Conservation (phyloP, 495 filamentous ascomycete species). For the Pseudoneurospora amorphoporcata region DNA sequence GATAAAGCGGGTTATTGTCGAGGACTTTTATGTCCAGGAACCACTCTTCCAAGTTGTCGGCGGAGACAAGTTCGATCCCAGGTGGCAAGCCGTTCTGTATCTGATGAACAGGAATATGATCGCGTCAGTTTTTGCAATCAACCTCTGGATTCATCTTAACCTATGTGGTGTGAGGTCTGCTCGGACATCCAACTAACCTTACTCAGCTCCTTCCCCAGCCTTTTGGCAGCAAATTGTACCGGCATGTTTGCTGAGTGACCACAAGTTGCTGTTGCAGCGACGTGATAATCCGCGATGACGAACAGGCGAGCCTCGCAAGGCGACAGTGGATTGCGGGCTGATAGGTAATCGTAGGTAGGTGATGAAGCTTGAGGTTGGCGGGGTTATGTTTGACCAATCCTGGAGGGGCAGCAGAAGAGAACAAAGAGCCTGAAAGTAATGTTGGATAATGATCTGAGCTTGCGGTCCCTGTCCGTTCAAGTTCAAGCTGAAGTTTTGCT, state of each 20-base stretch:
- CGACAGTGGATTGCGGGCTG: neutral
- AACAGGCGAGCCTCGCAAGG: neutral
- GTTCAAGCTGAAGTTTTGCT: neutral
- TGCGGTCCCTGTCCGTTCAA: neutral
- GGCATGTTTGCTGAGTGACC: slow-evolving; percentile 22
- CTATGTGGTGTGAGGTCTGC: neutral
- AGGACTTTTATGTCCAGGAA: slow-evolving; percentile 84
- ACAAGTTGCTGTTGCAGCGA: neutral
- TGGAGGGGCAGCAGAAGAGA: neutral
- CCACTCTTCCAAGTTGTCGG: slow-evolving; percentile 83
- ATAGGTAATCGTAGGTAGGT: neutral
- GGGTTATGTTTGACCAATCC: neutral
- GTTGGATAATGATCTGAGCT: neutral
- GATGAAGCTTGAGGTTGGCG: neutral
- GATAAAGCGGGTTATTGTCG: slow-evolving; percentile 85
- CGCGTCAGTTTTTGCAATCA: slow-evolving; percentile 8
- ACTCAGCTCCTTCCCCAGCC: slow-evolving; percentile 40
- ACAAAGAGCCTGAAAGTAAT: neutral
- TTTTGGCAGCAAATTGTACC: slow-evolving; percentile 35
- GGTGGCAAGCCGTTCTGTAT: slow-evolving; percentile 47
- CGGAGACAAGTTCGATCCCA: slow-evolving; percentile 70
- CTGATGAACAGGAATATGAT: slow-evolving; percentile 16
- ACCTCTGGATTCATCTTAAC: neutral
- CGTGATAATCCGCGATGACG: neutral
- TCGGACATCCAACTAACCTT: slow-evolving; percentile 27